Percentiles rank a stretch among this genome's conserved stretches.
Conservation (phyloP, 805 yeast species). For the Wickerhamiella australiensis region DNA sequence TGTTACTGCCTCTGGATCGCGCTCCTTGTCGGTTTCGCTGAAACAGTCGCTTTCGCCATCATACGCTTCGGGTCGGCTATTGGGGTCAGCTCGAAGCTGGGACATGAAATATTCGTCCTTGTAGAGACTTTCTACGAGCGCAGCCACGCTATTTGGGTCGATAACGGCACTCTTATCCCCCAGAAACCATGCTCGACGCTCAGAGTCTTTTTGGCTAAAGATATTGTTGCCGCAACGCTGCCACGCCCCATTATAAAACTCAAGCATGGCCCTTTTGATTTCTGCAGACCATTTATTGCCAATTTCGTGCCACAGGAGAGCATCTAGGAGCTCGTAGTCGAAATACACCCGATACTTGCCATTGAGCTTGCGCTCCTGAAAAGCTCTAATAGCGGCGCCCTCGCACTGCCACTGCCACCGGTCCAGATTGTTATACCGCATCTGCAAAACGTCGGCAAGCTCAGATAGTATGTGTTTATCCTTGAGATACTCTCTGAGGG, state of each 20-base stretch:
- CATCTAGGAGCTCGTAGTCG: constrained; percentile 2
- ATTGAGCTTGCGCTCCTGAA: constrained; percentile 6
- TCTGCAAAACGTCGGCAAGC: constrained; percentile 1
- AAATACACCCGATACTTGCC: constrained; percentile 8
- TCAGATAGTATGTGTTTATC: background rate
- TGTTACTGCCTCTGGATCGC: background rate
- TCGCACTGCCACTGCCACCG: constrained; percentile 1
- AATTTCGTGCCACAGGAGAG: background rate
- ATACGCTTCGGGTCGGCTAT: too few relatives aligned
- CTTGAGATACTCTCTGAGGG: background rate
- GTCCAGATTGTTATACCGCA: background rate
- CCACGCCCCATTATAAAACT: background rate
- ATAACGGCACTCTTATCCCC: background rate
- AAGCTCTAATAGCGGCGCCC: background rate
- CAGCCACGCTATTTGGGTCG: background rate
- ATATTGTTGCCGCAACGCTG: background rate
- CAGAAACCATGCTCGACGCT: background rate
- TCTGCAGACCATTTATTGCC: background rate
- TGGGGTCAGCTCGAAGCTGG: too few relatives aligned
- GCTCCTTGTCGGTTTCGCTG: background rate
- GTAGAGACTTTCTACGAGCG: background rate
- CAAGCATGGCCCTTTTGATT: background rate
- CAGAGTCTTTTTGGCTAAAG: background rate
- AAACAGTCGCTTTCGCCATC: background rate
- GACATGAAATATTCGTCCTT: background rate